Evolutionary conservation across 192 early-diverging fungal genomes (phyloP).

Genomic region (Phycomyces nitens): DNA sequence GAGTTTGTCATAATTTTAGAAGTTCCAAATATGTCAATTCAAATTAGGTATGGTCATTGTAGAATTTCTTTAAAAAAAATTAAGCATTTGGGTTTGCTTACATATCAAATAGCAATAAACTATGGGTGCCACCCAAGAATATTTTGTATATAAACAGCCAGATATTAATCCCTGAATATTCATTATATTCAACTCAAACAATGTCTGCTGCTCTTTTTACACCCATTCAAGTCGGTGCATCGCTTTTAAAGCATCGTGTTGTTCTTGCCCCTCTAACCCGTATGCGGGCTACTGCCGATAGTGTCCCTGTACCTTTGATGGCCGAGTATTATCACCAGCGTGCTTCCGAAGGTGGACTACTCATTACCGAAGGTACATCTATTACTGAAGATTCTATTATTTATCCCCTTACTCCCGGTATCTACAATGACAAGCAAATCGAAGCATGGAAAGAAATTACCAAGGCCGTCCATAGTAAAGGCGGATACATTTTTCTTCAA

Average conservation of each 20-base stretch:
- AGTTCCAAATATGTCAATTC: too few relatives aligned
- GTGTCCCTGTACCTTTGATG: constrained; percentile 5
- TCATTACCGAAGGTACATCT: constrained; percentile 10
- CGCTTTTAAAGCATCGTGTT: constrained; percentile 15
- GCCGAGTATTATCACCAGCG: constrained; percentile 19
- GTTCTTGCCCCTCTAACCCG: constrained; percentile 22
- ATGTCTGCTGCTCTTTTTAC: constrained; percentile 14
- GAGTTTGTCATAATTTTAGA: too few relatives aligned
- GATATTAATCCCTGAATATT: too few relatives aligned
- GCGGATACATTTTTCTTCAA: constrained; percentile 54
- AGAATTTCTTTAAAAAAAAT: too few relatives aligned
- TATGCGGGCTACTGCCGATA: constrained; percentile 6
- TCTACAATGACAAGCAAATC: constrained; percentile 40
- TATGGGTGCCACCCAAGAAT: too few relatives aligned
- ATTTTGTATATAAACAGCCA: too few relatives aligned
- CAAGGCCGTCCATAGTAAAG: constrained; percentile 51
- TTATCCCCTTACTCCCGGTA: constrained; percentile 28
- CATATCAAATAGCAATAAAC: too few relatives aligned
- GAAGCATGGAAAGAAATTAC: constrained; percentile 50
- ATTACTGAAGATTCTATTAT: not conserved
- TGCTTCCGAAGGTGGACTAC: constrained; percentile 11
- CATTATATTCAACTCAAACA: too few relatives aligned
- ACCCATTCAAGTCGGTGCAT: constrained; percentile 19
- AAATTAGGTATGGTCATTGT: too few relatives aligned
- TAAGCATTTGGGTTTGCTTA: too few relatives aligned